Evolutionary conservation across 73 alveolate species (phyloP).

Genomic region (Paramecium pentaurelia): DNA sequence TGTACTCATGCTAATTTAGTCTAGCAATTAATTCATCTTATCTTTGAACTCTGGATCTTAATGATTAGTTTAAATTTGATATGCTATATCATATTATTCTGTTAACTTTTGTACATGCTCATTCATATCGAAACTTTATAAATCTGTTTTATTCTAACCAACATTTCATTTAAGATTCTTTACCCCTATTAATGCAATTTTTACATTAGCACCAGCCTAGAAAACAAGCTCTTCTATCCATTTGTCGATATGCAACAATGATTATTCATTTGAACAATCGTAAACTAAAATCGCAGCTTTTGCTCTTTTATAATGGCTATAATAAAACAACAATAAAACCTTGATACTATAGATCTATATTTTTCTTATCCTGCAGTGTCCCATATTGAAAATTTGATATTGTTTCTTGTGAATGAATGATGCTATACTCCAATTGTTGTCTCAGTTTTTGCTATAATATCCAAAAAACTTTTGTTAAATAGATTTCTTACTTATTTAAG

Average conservation of each 20-base stretch:
- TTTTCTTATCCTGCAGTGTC: slow-evolving; percentile 73
- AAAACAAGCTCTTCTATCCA: background rate
- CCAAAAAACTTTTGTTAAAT: background rate
- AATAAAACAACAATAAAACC: background rate
- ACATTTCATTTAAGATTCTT: background rate
- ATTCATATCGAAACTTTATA: background rate
- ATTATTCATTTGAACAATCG: background rate
- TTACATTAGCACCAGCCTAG: background rate
- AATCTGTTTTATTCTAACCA: background rate
- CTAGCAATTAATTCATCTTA: background rate
- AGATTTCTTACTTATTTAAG: background rate
- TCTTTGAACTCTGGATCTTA: slow-evolving; percentile 1
- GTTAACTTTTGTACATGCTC: background rate
- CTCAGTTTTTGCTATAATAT: background rate
- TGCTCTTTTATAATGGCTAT: background rate
- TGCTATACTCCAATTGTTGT: background rate
- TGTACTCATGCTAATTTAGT: background rate
- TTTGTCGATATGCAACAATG: background rate
- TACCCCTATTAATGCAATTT: slow-evolving; percentile 3
- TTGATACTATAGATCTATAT: slow-evolving; percentile 44
- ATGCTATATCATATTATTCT: background rate
- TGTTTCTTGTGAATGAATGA: slow-evolving; percentile 27
- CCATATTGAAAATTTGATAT: slow-evolving; percentile 79
- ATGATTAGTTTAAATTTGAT: background rate
- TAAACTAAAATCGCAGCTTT: background rate